phyloP scores from a whole-genome alignment of 2,329 filamentous ascomycete genomes.

The Penicillium sp. region DNA sequence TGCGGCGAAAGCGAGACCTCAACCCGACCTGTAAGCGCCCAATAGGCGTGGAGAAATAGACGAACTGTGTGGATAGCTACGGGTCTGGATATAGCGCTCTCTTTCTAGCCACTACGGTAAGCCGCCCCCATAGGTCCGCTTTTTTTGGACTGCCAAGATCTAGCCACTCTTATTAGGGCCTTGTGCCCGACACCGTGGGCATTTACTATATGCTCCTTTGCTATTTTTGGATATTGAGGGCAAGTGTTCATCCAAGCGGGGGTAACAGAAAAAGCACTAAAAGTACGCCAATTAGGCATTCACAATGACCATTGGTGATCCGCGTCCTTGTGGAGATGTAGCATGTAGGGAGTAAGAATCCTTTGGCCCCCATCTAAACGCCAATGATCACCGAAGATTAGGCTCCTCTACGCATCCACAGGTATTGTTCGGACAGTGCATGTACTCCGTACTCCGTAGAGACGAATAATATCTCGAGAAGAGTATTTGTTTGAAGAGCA shows the following conservation, averaged over 20 bases:
- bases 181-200: neutral
- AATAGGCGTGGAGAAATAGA: slow-evolving; percentile 23
- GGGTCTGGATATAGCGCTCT: slow-evolving; percentile 25
- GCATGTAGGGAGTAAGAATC: neutral
- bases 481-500: no score
- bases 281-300: neutral
- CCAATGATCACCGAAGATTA: neutral
- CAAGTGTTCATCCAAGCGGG: no score
- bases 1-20: slow-evolving; percentile 17
- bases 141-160: neutral
- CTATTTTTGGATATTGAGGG: no score
- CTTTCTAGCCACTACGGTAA: slow-evolving; percentile 23
- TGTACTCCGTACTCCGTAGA: no score
- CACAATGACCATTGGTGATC: neutral
- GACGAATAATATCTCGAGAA: no score
- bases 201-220: neutral
- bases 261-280: neutral
- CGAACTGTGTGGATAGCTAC: slow-evolving; percentile 23
- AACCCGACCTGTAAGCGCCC: slow-evolving; percentile 14
- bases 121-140: slow-evolving; percentile 21
- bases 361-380: neutral
- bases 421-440: neutral
- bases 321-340: neutral
- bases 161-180: neutral
- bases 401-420: neutral